phyloP scores from a whole-genome alignment of 257 asterid species.

The Echium plantagineum region DNA sequence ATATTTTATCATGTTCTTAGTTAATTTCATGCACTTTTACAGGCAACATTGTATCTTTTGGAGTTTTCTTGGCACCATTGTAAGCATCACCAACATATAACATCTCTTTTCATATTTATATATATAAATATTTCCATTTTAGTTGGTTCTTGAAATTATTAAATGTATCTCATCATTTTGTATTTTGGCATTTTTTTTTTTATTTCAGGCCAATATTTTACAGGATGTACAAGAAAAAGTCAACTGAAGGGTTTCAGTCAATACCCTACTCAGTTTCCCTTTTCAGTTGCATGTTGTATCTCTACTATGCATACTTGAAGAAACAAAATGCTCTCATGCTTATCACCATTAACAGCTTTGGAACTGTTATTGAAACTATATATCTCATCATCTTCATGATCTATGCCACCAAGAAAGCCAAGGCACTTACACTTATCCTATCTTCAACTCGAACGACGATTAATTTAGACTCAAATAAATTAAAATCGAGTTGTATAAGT shows the following conservation, averaged over 20 bases:
- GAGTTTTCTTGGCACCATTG: slow-evolving; percentile 79
- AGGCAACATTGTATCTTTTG: slow-evolving; percentile 43
- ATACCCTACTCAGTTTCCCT: slow-evolving; percentile 69
- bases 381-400: slow-evolving; percentile 42
- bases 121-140: no score
- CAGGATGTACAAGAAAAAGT: slow-evolving; percentile 50
- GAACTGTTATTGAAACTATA: slow-evolving; percentile 22
- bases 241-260: slow-evolving; percentile 62
- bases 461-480: no score
- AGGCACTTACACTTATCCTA: slow-evolving; percentile 17
- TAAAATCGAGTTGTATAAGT: no score
- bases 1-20: no score
- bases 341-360: slow-evolving; percentile 47
- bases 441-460: no score
- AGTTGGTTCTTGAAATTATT: background rate
- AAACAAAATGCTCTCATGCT: slow-evolving; percentile 23
- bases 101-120: background rate
- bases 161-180: background rate
- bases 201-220: slow-evolving; percentile 53
- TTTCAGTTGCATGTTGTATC: slow-evolving; percentile 60
- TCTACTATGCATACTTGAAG: slow-evolving; percentile 62
- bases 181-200: background rate
- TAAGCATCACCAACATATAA: slow-evolving; percentile 11
- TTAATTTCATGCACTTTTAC: no score
- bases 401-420: slow-evolving; percentile 45